phyloP scores from a whole-genome alignment of 163 green algal species.

The Scenedesmus sp. region DNA sequence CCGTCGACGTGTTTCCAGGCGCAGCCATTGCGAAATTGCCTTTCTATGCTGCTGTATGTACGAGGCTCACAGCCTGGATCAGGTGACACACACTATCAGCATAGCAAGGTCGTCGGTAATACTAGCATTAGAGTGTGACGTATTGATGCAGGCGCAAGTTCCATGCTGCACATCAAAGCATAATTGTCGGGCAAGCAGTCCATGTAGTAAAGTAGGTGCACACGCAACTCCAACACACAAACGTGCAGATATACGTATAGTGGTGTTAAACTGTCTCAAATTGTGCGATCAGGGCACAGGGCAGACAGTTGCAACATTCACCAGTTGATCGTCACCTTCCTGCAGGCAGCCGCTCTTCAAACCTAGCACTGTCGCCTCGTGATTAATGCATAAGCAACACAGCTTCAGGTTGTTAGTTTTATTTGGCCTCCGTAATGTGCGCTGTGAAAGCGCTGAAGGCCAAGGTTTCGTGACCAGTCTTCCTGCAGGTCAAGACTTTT shows the following conservation, averaged over 20 bases:
- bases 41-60: not conserved
- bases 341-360: not conserved
- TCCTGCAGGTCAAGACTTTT: not conserved
- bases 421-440: not conserved
- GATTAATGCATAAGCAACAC: too few relatives aligned
- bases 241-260: too few relatives aligned
- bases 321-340: not conserved
- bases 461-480: conserved; percentile 6
- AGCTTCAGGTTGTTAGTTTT: not conserved
- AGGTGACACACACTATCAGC: not conserved
- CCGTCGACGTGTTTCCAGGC: not conserved
- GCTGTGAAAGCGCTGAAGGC: not conserved
- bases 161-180: not conserved
- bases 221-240: not conserved
- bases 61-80: conserved; percentile 3
- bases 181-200: not conserved
- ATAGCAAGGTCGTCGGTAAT: not conserved
- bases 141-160: not conserved
- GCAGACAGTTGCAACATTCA: not conserved
- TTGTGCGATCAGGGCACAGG: not conserved
- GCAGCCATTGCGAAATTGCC: not conserved
- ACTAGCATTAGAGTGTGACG: not conserved
- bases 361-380: not conserved
- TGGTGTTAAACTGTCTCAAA: too few relatives aligned
- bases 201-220: not conserved